Evolutionary conservation across 106 monocot species (phyloP).

Genomic region (Agapanthus africanus): DNA sequence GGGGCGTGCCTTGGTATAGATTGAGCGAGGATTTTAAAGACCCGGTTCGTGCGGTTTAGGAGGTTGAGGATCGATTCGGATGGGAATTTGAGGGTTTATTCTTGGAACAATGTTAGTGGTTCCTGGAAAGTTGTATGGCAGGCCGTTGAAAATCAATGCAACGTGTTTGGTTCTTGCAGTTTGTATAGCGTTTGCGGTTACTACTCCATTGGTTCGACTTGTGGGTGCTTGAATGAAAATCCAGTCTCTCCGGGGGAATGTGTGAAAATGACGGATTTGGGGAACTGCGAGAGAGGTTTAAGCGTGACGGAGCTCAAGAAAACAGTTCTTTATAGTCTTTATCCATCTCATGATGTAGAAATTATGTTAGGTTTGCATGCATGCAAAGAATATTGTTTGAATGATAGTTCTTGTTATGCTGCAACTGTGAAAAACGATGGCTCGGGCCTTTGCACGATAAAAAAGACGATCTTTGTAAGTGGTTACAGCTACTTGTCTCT

Average conservation of each 20-base stretch:
- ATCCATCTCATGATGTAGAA: conserved; percentile 42
- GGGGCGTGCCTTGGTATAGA: conserved; percentile 13
- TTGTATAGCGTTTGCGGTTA: conserved; percentile 32
- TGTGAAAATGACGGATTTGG: conserved; percentile 28
- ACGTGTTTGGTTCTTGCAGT: conserved; percentile 40
- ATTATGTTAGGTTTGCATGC: conserved; percentile 21
- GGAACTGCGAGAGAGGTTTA: conserved; percentile 18
- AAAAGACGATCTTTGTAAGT: conserved; percentile 26
- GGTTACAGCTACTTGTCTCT: conserved; percentile 31
- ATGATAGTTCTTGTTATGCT: conserved; percentile 36
- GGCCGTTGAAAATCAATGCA: conserved; percentile 32
- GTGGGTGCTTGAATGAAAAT: conserved; percentile 23
- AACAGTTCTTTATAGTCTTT: conserved; percentile 35
- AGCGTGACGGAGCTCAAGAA: conserved; percentile 16
- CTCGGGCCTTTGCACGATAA: conserved; percentile 36
- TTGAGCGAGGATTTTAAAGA: conserved; percentile 33
- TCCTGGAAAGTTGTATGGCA: conserved; percentile 36
- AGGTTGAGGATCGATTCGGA: conserved; percentile 31
- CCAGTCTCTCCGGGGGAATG: conserved; percentile 15
- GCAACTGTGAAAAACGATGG: conserved; percentile 32
- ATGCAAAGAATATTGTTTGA: conserved; percentile 27
- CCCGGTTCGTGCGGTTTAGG: conserved; percentile 22
- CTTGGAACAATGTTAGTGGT: conserved; percentile 20
- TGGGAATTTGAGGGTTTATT: conserved; percentile 45
- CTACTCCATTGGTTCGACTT: conserved; percentile 17